These are phyloP conservation scores for Yarrowia osloensis DNA, from an alignment of 805 yeast genomes.

Conservation along the genomic window DNA sequence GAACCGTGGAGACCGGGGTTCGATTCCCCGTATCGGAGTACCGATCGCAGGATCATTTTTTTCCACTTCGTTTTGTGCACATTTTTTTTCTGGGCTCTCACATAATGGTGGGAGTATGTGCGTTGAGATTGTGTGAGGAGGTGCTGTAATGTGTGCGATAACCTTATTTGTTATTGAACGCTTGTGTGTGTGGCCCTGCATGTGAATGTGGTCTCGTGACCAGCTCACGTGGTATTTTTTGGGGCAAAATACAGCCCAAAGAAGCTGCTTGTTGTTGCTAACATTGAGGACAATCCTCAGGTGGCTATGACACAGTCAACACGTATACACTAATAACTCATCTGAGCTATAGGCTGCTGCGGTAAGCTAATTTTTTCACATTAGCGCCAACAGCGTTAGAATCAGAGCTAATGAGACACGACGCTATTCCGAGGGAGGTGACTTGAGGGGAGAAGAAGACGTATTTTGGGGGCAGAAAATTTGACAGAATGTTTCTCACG, in stretches of 20 bases:
- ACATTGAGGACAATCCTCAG: no score
- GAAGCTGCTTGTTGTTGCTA: no score
- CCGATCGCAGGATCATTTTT: background rate
- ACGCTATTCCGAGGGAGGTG: background rate
- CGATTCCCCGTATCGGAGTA: conserved; percentile 30
- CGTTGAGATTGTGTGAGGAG: background rate
- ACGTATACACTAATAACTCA: no score
- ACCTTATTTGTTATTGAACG: background rate
- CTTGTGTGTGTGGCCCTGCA: no score
- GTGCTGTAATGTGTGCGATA: background rate
- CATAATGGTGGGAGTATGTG: background rate
- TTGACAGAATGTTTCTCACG: background rate
- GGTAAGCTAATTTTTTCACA: conserved; percentile 11
- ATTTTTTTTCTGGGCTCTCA: background rate
- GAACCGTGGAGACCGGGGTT: conserved; percentile 29
- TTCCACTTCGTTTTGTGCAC: background rate
- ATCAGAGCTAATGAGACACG: conserved; percentile 10
- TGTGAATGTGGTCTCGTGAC: no score
- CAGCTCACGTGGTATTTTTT: no score
- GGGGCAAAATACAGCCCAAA: no score
- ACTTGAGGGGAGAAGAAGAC: no score
- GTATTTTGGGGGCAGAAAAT: no score
- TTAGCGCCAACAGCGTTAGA: background rate
- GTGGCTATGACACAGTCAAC: no score
- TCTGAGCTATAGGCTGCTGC: background rate